Conservation (phyloP, 805 yeast species). For the Hermanozyma aechmeae region DNA sequence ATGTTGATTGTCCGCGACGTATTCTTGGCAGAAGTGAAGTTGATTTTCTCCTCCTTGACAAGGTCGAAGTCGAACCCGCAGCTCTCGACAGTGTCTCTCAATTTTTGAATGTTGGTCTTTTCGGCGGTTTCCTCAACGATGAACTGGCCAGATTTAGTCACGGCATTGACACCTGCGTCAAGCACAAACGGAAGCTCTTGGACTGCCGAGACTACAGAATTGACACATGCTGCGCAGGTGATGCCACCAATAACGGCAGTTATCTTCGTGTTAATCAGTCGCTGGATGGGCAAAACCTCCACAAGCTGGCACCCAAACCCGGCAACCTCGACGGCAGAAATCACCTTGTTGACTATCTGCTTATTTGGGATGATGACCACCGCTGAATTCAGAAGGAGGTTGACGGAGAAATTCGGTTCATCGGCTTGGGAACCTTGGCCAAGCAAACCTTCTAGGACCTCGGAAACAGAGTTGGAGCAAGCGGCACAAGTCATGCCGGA, state of each 20-base stretch:
- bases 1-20: constrained; percentile 49
- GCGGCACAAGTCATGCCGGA: constrained; percentile 37
- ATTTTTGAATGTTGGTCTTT: constrained; percentile 19
- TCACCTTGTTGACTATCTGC: constrained; percentile 28
- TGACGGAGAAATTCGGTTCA: constrained; percentile 37
- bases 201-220: constrained; percentile 41
- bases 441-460: constrained; percentile 18
- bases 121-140: constrained; percentile 32
- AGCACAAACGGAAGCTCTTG: constrained; percentile 42
- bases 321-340: constrained; percentile 16
- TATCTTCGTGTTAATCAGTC: constrained; percentile 39
- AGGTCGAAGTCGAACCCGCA: constrained; percentile 56
- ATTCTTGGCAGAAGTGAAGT: constrained; percentile 38
- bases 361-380: constrained; percentile 44
- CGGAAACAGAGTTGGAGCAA: constrained; percentile 22
- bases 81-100: constrained; percentile 50
- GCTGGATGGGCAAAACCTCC: constrained; percentile 51
- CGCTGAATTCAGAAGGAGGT: constrained; percentile 43
- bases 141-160: constrained; percentile 58
- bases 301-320: constrained; percentile 41
- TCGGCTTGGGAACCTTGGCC: constrained; percentile 2
- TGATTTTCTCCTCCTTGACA: constrained; percentile 33
- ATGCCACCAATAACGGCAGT: constrained; percentile 64
- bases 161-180: constrained; percentile 44
- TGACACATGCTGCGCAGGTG: constrained; percentile 65